A percentile compares a stretch with the other conserved stretches of the same genome.
These are phyloP conservation scores for Tolypocladium nubicola DNA, from an alignment of 2,329 filamentous ascomycete species.

Conservation along the genomic window DNA sequence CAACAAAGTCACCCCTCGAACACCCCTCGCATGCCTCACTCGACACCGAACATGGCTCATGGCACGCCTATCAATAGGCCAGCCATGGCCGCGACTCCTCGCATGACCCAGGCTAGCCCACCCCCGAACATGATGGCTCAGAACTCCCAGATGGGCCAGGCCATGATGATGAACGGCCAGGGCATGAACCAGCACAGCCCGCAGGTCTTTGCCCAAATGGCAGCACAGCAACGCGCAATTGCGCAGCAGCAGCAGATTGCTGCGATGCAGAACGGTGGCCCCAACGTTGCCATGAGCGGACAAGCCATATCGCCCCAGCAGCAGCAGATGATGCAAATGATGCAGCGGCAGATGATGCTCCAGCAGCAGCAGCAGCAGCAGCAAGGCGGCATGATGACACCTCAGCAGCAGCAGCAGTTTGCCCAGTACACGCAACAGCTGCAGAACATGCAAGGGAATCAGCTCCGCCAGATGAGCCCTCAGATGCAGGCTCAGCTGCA, in stretches of 20 bases:
- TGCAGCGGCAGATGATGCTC: slow-evolving; percentile 26
- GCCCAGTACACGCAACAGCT: slow-evolving; percentile 28
- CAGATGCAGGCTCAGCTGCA: slow-evolving; percentile 27
- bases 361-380: slow-evolving; percentile 28
- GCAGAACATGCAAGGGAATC: slow-evolving; percentile 7
- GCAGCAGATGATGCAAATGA: slow-evolving; percentile 24
- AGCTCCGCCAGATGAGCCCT: slow-evolving; percentile 23
- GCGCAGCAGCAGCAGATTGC: slow-evolving; percentile 35
- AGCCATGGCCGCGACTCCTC: slow-evolving; percentile 45
- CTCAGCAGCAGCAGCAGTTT: slow-evolving; percentile 29
- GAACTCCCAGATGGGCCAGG: slow-evolving; percentile 41
- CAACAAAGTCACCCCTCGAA: slow-evolving; percentile 55
- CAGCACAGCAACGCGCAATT: slow-evolving; percentile 35
- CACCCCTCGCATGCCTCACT: slow-evolving; percentile 51
- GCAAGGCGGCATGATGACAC: slow-evolving; percentile 29
- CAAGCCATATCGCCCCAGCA: slow-evolving; percentile 26
- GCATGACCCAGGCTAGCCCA: slow-evolving; percentile 53
- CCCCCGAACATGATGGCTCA: slow-evolving; percentile 49
- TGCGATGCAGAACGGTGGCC: slow-evolving; percentile 26
- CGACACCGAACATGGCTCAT: slow-evolving; percentile 50
- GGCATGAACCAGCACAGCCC: slow-evolving; percentile 27
- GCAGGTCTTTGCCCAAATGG: slow-evolving; percentile 33
- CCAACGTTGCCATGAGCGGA: slow-evolving; percentile 24
- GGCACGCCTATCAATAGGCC: slow-evolving; percentile 46
- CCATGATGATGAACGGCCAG: slow-evolving; percentile 42